Conservation (phyloP, 495 filamentous ascomycete species). For the Symbiotaphrina buchneri region DNA sequence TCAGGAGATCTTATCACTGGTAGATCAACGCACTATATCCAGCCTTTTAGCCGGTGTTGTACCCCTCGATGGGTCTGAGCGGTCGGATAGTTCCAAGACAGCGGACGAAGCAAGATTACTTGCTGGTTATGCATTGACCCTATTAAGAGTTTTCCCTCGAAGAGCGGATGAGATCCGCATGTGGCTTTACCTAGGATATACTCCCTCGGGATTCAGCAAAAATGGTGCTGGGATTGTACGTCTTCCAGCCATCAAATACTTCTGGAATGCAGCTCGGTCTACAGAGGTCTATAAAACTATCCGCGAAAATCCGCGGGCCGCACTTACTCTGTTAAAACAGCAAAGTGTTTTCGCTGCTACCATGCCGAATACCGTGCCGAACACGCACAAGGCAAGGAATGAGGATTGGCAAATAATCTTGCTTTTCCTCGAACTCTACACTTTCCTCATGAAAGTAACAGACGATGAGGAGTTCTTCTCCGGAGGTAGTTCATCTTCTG, state of each 20-base stretch:
- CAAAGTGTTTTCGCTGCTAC: slow-evolving; percentile 3
- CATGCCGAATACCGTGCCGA: slow-evolving; percentile 7
- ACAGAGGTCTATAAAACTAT: slow-evolving; percentile 47
- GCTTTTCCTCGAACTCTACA: slow-evolving; percentile 84
- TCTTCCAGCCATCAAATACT: slow-evolving; percentile 61
- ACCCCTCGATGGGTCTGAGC: background rate
- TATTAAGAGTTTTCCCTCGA: slow-evolving; percentile 69
- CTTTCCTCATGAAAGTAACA: slow-evolving; percentile 73
- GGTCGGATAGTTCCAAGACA: background rate
- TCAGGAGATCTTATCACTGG: slow-evolving; percentile 34
- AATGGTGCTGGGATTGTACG: slow-evolving; percentile 2
- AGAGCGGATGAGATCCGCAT: slow-evolving; percentile 80
- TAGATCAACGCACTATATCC: slow-evolving; percentile 41
- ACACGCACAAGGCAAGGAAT: slow-evolving; percentile 14
- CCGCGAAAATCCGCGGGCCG: slow-evolving; percentile 28
- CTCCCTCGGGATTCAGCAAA: slow-evolving; percentile 12
- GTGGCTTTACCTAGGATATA: slow-evolving; percentile 76
- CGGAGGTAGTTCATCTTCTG: slow-evolving; percentile 15
- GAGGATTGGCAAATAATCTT: slow-evolving; percentile 79
- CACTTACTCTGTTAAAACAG: slow-evolving; percentile 30
- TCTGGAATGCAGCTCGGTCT: slow-evolving; percentile 56
- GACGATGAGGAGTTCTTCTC: slow-evolving; percentile 76
- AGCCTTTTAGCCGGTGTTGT: slow-evolving; percentile 21
- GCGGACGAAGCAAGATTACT: slow-evolving; percentile 40
- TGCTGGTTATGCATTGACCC: slow-evolving; percentile 68